Conservation (phyloP, 2,329 filamentous ascomycete species). For the Fusarium equiseti region DNA sequence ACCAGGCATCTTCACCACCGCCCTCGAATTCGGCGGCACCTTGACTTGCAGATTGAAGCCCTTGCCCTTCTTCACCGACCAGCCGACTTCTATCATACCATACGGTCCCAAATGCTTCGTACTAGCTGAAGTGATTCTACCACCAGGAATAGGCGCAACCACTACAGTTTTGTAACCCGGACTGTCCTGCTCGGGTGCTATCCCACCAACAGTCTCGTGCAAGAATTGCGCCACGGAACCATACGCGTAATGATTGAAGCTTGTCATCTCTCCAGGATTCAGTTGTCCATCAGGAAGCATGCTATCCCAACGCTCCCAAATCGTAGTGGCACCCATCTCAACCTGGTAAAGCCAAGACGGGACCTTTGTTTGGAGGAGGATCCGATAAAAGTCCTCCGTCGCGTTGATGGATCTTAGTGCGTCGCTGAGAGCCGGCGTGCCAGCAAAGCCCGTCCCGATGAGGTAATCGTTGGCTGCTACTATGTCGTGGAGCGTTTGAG, state of each 20-base stretch:
- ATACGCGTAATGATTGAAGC: constrained; percentile 65
- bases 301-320: constrained; percentile 65
- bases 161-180: background rate
- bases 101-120: background rate
- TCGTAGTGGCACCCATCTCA: constrained; percentile 60
- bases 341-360: constrained; percentile 64
- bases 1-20: background rate
- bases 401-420: constrained; percentile 39
- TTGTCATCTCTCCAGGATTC: constrained; percentile 62
- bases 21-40: background rate
- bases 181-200: background rate
- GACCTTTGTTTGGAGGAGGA: constrained; percentile 60
- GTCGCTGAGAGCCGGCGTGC: constrained; percentile 6
- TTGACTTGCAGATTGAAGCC: background rate
- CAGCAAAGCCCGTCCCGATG: constrained; percentile 56
- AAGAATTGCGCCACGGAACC: constrained; percentile 59
- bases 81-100: background rate
- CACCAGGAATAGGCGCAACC: background rate
- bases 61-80: background rate
- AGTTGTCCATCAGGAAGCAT: constrained; percentile 58
- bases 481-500: constrained; percentile 47
- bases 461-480: constrained; percentile 52
- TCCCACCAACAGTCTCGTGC: background rate
- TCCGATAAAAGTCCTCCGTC: constrained; percentile 57
- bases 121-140: background rate